phyloP scores from a whole-genome alignment of 805 yeast species.

The Blastobotrys terrestris region DNA sequence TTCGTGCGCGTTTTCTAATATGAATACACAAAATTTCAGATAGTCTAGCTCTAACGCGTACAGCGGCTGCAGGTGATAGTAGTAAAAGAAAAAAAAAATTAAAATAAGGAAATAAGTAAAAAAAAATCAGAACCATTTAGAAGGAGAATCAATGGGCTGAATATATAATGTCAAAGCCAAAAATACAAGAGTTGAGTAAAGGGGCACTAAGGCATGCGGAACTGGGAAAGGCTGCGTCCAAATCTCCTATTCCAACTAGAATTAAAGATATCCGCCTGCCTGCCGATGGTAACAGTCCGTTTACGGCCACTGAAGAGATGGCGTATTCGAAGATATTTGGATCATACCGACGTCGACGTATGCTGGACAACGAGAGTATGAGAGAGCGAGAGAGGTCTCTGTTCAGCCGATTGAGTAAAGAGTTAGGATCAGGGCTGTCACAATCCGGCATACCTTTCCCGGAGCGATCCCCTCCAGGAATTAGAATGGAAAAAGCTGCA shows the following conservation, averaged over 20 bases:
- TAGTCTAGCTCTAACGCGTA: too few species aligned
- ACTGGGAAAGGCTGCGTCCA: background rate
- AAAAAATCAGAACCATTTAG: too few species aligned
- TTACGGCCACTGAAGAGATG: background rate
- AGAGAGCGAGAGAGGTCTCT: background rate
- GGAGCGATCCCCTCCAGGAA: background rate
- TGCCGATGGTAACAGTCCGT: background rate
- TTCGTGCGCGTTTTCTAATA: too few species aligned
- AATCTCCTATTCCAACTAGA: background rate
- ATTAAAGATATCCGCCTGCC: background rate
- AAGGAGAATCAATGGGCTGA: too few species aligned
- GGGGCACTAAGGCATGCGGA: background rate
- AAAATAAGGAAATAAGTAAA: too few species aligned
- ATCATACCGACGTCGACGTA: background rate
- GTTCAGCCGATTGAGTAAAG: background rate
- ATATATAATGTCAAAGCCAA: background rate
- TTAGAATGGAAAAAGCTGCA: background rate
- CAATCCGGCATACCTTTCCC: background rate
- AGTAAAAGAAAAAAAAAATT: too few species aligned
- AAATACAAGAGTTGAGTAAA: background rate
- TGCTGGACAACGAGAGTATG: background rate
- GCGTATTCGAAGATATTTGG: constrained; percentile 4
- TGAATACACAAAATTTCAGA: too few species aligned
- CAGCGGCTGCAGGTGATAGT: too few species aligned
- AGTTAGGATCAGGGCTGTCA: background rate